phyloP scores from a whole-genome alignment of 2,329 filamentous ascomycete species.

The Verticillium dahliae region DNA sequence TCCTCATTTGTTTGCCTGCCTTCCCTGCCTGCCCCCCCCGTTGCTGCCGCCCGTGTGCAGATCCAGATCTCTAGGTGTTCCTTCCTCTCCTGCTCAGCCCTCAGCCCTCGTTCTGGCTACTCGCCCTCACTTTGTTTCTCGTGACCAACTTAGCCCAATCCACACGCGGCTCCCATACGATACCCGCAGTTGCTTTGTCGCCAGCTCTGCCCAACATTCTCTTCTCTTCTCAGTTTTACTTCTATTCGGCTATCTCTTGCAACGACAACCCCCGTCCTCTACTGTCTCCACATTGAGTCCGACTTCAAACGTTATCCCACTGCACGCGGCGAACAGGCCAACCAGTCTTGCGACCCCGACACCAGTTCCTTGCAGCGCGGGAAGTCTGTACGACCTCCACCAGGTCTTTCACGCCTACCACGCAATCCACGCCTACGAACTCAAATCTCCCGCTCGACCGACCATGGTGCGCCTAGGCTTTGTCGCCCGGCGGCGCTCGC shows the following conservation, averaged over 20 bases:
- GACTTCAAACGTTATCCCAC: background rate
- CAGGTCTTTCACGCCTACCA: background rate
- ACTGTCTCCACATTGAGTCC: background rate
- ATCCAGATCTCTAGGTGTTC: background rate
- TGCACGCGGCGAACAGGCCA: background rate
- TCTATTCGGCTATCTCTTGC: background rate
- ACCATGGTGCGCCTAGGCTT: constrained; percentile 7
- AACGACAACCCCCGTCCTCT: background rate
- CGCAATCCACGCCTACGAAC: background rate
- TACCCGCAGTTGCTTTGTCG: background rate
- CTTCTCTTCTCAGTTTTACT: background rate
- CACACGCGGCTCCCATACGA: background rate
- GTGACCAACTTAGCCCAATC: background rate
- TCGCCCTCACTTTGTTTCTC: background rate
- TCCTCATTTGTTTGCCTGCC: too few relatives aligned
- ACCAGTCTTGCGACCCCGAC: background rate
- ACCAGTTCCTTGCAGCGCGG: background rate
- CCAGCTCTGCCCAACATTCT: background rate
- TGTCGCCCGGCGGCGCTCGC: constrained; percentile 7
- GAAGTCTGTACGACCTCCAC: background rate
- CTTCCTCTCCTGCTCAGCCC: background rate
- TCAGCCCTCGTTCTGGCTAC: background rate
- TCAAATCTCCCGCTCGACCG: background rate
- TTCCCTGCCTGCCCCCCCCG: background rate
- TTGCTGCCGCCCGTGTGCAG: background rate